Conservation (phyloP, 148 eudicot species). For the Vaccinium corymbosum region DNA sequence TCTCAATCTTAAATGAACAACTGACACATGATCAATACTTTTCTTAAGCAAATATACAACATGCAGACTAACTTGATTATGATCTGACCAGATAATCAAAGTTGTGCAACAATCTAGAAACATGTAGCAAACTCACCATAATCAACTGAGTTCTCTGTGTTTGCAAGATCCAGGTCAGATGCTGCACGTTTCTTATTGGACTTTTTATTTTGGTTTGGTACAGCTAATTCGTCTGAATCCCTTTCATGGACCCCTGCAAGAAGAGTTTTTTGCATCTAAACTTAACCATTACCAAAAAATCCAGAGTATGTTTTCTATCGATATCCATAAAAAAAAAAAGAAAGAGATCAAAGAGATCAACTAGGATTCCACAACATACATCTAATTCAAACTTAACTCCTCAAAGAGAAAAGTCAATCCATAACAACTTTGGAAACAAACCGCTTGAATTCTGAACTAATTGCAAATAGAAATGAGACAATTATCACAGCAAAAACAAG, state of each 20-base stretch:
- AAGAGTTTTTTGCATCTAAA: constrained; percentile 1
- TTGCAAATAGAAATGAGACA: background rate
- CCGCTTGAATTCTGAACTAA: constrained; percentile 1
- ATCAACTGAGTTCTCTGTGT: constrained; percentile 11
- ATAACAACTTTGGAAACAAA: background rate
- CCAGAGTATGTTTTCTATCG: background rate
- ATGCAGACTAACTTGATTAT: background rate
- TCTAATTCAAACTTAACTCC: background rate
- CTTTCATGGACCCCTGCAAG: constrained; percentile 26
- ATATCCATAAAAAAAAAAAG: background rate
- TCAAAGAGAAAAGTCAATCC: constrained; percentile 1
- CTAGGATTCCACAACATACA: background rate
- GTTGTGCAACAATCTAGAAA: background rate
- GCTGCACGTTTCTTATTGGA: constrained; percentile 40
- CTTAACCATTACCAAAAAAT: constrained; percentile 9
- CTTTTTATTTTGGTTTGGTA: constrained; percentile 25
- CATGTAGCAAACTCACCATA: constrained; percentile 16
- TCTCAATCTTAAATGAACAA: constrained; percentile 2
- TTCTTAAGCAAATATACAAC: background rate
- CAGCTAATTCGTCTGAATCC: constrained; percentile 26
- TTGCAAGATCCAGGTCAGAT: constrained; percentile 34
- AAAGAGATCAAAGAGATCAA: constrained; percentile 1
- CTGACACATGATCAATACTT: background rate
- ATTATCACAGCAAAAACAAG: background rate
- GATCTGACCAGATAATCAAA: background rate